Evolutionary conservation across 2,329 filamentous ascomycete species (phyloP).

Genomic region (Phialemonium atrogriseum): DNA sequence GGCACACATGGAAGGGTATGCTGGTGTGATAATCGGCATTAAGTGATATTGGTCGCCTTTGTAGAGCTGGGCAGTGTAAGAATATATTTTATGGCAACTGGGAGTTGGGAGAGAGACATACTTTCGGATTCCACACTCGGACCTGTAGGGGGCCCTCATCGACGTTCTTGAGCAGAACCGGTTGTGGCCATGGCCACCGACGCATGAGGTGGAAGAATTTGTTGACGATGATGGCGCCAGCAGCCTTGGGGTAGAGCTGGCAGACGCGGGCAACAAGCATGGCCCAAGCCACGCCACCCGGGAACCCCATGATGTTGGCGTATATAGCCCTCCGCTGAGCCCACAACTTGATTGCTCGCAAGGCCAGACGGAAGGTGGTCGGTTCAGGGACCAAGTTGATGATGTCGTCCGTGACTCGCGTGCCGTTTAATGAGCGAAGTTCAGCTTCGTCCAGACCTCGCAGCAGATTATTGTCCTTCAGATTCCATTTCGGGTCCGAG

Average conservation of each 20-base stretch:
- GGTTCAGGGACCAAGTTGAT: constrained; percentile 80
- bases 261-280: constrained; percentile 95
- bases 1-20: constrained; percentile 95
- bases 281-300: constrained; percentile 94
- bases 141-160: constrained; percentile 75
- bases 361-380: constrained; percentile 79
- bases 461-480: constrained; percentile 78
- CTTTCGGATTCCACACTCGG: constrained; percentile 90
- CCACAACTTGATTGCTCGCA: constrained; percentile 94
- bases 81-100: constrained; percentile 33
- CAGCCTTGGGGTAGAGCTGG: constrained; percentile 90
- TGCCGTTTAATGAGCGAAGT: constrained; percentile 85
- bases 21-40: constrained; percentile 97
- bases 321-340: constrained; percentile 88
- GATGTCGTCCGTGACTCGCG: constrained; percentile 89
- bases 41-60: constrained; percentile 74
- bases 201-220: constrained; percentile 94
- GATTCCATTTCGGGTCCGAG: constrained; percentile 55
- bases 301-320: constrained; percentile 92
- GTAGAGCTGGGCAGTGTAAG: no score
- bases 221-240: constrained; percentile 76
- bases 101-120: constrained; percentile 28
- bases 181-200: constrained; percentile 88
- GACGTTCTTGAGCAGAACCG: constrained; percentile 82
- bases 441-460: constrained; percentile 81